Evolutionary conservation across 257 asterid genomes (phyloP).

Genomic region (Lithospermum erythrorhizon): DNA sequence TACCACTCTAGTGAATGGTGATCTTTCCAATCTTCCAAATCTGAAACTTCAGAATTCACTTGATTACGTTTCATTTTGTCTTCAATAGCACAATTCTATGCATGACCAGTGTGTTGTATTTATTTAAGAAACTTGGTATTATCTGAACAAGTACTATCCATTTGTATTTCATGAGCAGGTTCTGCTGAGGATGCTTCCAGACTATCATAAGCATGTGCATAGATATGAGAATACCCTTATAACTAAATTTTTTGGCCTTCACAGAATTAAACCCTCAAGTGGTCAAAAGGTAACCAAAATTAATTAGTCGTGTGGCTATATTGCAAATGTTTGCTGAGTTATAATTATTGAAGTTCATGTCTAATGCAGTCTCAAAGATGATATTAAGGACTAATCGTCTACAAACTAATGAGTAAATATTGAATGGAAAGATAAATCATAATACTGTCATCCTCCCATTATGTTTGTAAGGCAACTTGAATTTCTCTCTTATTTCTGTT

Average conservation of each 20-base stretch:
- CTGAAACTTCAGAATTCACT: background rate
- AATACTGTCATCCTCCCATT: background rate
- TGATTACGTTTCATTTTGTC: background rate
- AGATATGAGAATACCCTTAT: constrained; percentile 76
- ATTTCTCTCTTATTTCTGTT: background rate
- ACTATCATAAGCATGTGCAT: constrained; percentile 72
- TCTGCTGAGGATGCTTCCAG: constrained; percentile 85
- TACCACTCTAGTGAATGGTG: background rate
- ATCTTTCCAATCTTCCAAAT: background rate
- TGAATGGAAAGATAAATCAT: background rate
- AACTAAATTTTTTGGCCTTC: constrained; percentile 95
- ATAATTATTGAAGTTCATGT: background rate
- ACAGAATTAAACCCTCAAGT: constrained; percentile 88
- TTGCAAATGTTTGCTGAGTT: background rate
- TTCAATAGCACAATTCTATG: background rate
- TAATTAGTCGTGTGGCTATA: background rate
- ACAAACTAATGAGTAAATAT: background rate
- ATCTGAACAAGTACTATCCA: background rate
- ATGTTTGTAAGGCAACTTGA: background rate
- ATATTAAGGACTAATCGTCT: too few relatives aligned
- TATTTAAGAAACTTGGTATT: background rate
- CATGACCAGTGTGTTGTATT: background rate
- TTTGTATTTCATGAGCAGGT: constrained; percentile 42
- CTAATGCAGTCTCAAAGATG: too few relatives aligned
- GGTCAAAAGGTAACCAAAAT: constrained; percentile 75